Conservation (phyloP, 345 rosid genomes). For the Gynandropsis gynandra region DNA sequence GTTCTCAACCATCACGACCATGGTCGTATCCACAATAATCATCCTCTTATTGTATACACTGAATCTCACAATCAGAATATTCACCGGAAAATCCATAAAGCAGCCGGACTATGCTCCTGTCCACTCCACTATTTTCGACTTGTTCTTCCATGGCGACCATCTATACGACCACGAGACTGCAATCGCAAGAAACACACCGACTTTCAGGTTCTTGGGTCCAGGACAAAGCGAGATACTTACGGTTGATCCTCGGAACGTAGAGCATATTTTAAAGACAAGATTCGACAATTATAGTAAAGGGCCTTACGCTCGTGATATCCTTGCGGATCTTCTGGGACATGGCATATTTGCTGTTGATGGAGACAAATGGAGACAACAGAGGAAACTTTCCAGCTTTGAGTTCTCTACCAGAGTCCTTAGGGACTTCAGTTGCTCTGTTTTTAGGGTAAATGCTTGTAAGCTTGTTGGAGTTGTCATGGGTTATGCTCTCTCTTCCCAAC, state of each 20-base stretch:
- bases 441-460: constrained; percentile 46
- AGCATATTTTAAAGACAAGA: constrained; percentile 48
- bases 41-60: constrained; percentile 17
- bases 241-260: constrained; percentile 51
- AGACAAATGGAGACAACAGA: constrained; percentile 73
- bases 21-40: constrained; percentile 20
- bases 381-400: constrained; percentile 72
- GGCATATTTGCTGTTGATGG: constrained; percentile 80
- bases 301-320: constrained; percentile 14
- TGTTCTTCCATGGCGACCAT: constrained; percentile 33
- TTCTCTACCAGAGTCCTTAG: constrained; percentile 62
- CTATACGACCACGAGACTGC: constrained; percentile 54
- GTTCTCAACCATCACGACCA: constrained; percentile 20
- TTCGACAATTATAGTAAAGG: constrained; percentile 59
- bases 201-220: constrained; percentile 47
- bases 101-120: constrained; percentile 45
- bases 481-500: constrained; percentile 24
- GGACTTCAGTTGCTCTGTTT: constrained; percentile 61
- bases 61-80: constrained; percentile 28
- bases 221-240: constrained; percentile 43
- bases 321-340: constrained; percentile 51
- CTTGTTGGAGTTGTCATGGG: constrained; percentile 31
- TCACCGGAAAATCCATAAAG: constrained; percentile 42
- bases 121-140: constrained; percentile 41
- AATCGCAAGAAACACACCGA: constrained; percentile 34